Evolutionary conservation across 208 protist genomes (phyloP), one percentile per base, ranked within the genome.

Genomic region (Phytomonas serpens): DNA sequence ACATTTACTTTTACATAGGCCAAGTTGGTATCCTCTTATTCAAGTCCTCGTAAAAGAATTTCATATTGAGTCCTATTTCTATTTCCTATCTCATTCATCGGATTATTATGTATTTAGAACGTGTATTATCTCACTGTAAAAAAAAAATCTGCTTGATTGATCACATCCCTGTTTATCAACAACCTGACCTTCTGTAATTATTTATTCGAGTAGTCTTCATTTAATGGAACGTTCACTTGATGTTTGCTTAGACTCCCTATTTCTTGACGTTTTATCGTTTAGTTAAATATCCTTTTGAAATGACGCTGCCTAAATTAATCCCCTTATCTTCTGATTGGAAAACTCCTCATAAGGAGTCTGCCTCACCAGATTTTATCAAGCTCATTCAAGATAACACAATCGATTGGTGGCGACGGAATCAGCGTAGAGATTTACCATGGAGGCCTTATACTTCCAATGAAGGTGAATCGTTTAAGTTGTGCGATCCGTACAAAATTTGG

Each of bases 1-100:
- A 99, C 84, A 99, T 99, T 68, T 99, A 99, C 90, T 99, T 99
- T 85, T 99, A 99, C 80, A 79, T 99, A 52, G 99, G 98, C n/a
- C 98, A 99, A 84, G 97, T 99, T 30, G 98, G 98, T 65, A 90
- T 99, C 74, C 90, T 99, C 37, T 81, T 99, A 33, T 99, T 99
- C 80, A 96, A 96, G 71, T 90, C 84, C 1, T 90, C 85, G 9
- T 94, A 77, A 61, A 30, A 19, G 34, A n/a, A 23, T 47, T 6
- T 2, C 16, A 38, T 23, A 38, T 27, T 23, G 47, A 27, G 19
- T 57, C 47, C 10, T 57, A 27, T 57, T 57, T 57, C 27, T 57
- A 11, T 23, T 47, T 14, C 40, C 47, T 52, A 23, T 27, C 47
- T 57, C 47, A 57, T 57, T 57, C 5, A 5, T 23, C 23, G 16